A percentile compares a stretch with the other conserved stretches of the same genome.
These are phyloP conservation scores for Lactuca saligna DNA, from an alignment of 129 eudicot species.

Conservation along the genomic window DNA sequence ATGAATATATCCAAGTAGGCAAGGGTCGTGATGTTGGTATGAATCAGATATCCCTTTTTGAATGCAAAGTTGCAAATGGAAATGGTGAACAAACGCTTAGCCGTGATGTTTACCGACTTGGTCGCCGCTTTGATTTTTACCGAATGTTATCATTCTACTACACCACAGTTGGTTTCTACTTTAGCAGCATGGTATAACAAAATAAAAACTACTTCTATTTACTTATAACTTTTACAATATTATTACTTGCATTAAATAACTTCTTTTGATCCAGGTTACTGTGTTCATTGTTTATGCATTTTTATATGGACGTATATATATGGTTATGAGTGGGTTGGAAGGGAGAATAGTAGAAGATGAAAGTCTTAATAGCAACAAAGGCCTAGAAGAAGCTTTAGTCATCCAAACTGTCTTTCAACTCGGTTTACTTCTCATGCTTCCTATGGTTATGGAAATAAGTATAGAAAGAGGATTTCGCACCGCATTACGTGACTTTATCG, in stretches of 20 bases:
- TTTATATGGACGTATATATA: constrained; percentile 79
- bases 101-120: constrained; percentile 93
- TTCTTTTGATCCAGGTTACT: constrained; percentile 58
- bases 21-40: constrained; percentile 96
- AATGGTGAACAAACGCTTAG: constrained; percentile 98
- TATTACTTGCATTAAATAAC: constrained; percentile 7
- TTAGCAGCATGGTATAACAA: constrained; percentile 88
- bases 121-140: constrained; percentile 89
- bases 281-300: constrained; percentile 78
- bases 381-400: constrained; percentile 80
- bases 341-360: constrained; percentile 53
- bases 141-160: constrained; percentile 91
- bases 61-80: constrained; percentile 96
- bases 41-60: constrained; percentile 93
- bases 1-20: constrained; percentile 91
- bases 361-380: constrained; percentile 45
- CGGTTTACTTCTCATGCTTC: constrained; percentile 77
- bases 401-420: constrained; percentile 76
- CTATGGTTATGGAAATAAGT: constrained; percentile 97
- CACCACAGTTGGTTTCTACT: constrained; percentile 96
- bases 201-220: constrained; percentile 11
- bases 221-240: constrained; percentile 15
- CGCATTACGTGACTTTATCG: constrained; percentile 79
- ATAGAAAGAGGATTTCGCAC: constrained; percentile 86
- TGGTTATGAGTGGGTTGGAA: constrained; percentile 94